A percentile compares a stretch with the other conserved stretches of the same genome.
phyloP scores from a whole-genome alignment of 129 eudicot genomes.

The Chrysanthemum lavandulifolium region DNA sequence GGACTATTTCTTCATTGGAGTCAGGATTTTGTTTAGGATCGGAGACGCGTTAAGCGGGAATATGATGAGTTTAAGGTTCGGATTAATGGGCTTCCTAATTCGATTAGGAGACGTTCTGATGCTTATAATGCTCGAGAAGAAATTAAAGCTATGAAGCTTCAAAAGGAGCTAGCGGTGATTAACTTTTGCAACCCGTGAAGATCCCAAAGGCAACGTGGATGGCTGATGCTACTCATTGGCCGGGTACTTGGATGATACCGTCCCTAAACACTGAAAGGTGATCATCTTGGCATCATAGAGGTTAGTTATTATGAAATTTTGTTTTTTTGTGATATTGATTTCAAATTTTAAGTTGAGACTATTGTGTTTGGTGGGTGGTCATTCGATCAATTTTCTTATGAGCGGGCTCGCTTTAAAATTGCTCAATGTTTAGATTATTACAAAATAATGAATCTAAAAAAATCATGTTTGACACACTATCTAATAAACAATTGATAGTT shows the following conservation, averaged over 20 bases:
- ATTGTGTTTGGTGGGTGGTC: no score
- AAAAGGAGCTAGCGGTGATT: slow-evolving; percentile 48
- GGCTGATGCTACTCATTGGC: slow-evolving; percentile 84
- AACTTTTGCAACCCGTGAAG: slow-evolving; percentile 47
- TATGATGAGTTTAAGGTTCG: slow-evolving; percentile 75
- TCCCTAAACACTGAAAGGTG: slow-evolving; percentile 56
- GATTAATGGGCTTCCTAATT: slow-evolving; percentile 60
- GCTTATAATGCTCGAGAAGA: slow-evolving; percentile 69
- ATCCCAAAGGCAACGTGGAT: slow-evolving; percentile 70
- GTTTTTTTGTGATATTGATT: background rate
- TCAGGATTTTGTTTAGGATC: no score
- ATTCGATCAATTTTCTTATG: no score
- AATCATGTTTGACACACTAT: no score
- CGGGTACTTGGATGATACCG: slow-evolving; percentile 61
- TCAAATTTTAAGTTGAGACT: no score
- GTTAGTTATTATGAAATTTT: slow-evolving; percentile 21
- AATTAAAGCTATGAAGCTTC: slow-evolving; percentile 62
- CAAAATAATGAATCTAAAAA: no score
- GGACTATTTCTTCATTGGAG: no score
- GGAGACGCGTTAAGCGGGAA: slow-evolving; percentile 61
- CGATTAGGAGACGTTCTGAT: slow-evolving; percentile 66
- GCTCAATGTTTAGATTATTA: no score
- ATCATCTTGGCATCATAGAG: slow-evolving; percentile 72
- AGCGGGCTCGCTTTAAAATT: no score
- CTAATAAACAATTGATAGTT: no score